Evolutionary conservation across 495 filamentous ascomycete genomes (phyloP).

Genomic region (Penicillium lagena): DNA sequence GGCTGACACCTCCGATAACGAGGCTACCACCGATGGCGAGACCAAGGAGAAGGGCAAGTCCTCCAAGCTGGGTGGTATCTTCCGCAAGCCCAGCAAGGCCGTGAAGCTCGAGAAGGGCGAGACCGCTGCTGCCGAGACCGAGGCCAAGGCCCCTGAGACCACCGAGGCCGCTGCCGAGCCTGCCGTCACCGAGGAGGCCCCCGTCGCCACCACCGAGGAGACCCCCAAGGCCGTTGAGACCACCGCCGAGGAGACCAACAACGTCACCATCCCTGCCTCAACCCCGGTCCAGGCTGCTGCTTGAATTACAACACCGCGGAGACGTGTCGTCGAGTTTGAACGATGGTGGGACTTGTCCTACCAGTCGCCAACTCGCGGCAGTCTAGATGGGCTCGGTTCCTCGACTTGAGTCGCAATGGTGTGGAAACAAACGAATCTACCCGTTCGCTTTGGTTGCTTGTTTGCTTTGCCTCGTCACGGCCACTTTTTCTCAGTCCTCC

Average conservation of each 20-base stretch:
- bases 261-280: constrained; percentile 27
- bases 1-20: constrained; percentile 42
- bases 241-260: constrained; percentile 23
- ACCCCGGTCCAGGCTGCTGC: constrained; percentile 45
- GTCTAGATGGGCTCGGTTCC: constrained; percentile 6
- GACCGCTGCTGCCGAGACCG: constrained; percentile 22
- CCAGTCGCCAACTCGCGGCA: constrained; percentile 10
- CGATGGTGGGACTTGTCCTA: constrained; percentile 37
- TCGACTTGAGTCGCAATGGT: constrained; percentile 7
- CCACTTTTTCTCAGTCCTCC: constrained; percentile 1
- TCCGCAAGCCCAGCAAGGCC: constrained; percentile 53
- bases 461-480: constrained; percentile 22
- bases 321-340: constrained; percentile 32
- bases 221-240: constrained; percentile 21
- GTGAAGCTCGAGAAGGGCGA: constrained; percentile 40
- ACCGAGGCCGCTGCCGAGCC: constrained; percentile 22
- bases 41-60: constrained; percentile 41
- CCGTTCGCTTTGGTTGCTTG: constrained; percentile 12
- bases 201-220: constrained; percentile 20
- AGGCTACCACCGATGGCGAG: constrained; percentile 38
- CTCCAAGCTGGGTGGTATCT: constrained; percentile 49
- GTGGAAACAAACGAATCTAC: constrained; percentile 20
- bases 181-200: constrained; percentile 19
- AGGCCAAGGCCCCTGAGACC: constrained; percentile 22
- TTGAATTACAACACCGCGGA: constrained; percentile 28